A percentile compares a stretch with the other conserved stretches of the same genome.
These are phyloP conservation scores for Torulaspora gathmanii DNA, from an alignment of 805 yeast genomes.

Conservation along the genomic window DNA sequence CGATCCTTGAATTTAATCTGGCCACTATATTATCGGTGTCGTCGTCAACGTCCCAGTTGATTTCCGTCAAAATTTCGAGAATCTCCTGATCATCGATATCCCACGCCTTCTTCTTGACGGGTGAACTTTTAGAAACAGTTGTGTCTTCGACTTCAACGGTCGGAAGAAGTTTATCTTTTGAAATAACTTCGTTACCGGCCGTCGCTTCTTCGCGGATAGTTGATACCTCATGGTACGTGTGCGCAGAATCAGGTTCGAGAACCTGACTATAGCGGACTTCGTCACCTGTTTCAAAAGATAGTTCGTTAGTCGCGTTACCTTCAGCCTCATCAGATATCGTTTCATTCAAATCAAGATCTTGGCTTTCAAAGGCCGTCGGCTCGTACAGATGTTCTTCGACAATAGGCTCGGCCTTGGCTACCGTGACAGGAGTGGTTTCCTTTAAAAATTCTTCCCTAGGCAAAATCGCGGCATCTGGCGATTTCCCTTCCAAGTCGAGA, in stretches of 20 bases:
- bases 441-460: not conserved
- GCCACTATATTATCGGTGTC: conserved; percentile 54
- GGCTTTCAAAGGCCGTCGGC: conserved; percentile 2
- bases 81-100: conserved; percentile 37
- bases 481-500: not conserved
- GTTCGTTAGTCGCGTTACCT: conserved; percentile 28
- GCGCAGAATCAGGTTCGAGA: conserved; percentile 14
- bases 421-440: not conserved
- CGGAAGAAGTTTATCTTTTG: not conserved
- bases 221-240: conserved; percentile 30
- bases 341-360: conserved; percentile 4
- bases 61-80: conserved; percentile 63
- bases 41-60: conserved; percentile 70
- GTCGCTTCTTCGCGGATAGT: conserved; percentile 33
- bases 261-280: conserved; percentile 28
- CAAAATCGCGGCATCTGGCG: not conserved
- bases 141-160: not conserved
- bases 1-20: conserved; percentile 55
- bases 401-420: conserved; percentile 10
- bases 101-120: conserved; percentile 19
- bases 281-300: conserved; percentile 37
- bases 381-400: conserved; percentile 3
- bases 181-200: conserved; percentile 2
- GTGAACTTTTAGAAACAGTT: not conserved
- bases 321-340: conserved; percentile 13